Evolutionary conservation across 2,329 filamentous ascomycete genomes (phyloP).

Genomic region (Fusarium sp.): DNA sequence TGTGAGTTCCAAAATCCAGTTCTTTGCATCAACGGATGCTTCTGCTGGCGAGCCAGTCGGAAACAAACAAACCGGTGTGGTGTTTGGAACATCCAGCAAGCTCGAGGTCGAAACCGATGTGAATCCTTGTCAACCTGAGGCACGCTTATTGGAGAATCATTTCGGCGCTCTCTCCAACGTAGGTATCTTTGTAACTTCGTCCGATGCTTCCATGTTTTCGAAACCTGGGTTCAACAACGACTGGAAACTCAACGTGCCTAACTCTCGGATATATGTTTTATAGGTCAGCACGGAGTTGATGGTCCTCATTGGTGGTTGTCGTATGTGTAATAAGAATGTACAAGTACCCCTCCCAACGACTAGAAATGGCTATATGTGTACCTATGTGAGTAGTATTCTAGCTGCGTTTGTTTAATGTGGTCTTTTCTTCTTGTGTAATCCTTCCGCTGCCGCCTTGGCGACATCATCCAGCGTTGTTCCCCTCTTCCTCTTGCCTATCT

Average conservation of each 20-base stretch:
- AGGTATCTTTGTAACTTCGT: conserved; percentile 62
- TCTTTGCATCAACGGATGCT: conserved; percentile 59
- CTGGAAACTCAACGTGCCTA: conserved; percentile 48
- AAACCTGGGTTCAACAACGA: conserved; percentile 42
- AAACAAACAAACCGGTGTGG: conserved; percentile 26
- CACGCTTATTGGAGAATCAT: conserved; percentile 48
- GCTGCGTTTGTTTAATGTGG: background rate
- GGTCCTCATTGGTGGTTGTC: background rate
- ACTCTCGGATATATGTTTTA: conserved; percentile 42
- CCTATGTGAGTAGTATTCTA: background rate
- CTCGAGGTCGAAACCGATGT: conserved; percentile 9
- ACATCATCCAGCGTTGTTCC: conserved; percentile 67
- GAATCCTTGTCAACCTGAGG: background rate
- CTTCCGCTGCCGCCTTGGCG: conserved; percentile 57
- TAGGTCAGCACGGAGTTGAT: background rate
- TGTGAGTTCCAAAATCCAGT: conserved; percentile 72
- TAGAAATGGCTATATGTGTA: background rate
- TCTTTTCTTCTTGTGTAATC: conserved; percentile 55
- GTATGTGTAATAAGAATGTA: conserved; percentile 17
- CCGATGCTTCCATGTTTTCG: conserved; percentile 32
- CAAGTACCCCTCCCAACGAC: conserved; percentile 2
- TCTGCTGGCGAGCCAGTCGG: conserved; percentile 35
- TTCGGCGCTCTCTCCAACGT: conserved; percentile 71
- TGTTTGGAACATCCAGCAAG: conserved; percentile 47
- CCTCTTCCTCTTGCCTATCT: conserved; percentile 62